Base-by-base conservation (phyloP, 257 asterid genomes). In the Knoxia roxburghii region DNA sequence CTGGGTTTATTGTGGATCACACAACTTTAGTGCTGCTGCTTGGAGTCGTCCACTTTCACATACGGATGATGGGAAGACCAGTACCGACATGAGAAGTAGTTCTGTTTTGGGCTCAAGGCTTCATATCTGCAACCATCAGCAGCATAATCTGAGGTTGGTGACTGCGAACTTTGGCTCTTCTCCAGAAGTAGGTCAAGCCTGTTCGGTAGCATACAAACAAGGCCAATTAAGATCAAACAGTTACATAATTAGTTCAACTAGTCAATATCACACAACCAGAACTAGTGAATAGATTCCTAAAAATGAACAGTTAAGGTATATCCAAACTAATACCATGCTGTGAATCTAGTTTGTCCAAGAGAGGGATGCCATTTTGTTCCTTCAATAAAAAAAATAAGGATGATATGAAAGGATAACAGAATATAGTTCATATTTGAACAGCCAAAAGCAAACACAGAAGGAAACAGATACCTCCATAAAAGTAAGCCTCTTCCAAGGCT, bases 161-260 rank as follows among this genome's bases (percentile, higher is more conserved):
- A 71, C 68, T 84, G 91, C 59, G 88, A 95, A 73, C 89, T 77
- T 85, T 85, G 73, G 99, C 98, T 77, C 99, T 90, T 87, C 96
- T 90, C 99, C 98, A 94, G 78, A 94, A 90, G 83, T 90, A 94
- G 50, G 93, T 82, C 99, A 94, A 53, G 99, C 95, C 99, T 94
- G 86, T 41, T 52, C 39, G 21, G 65, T 26, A 29, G 29, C 27
- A 65, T 33, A 57, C 35, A 61, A 50, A 40, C 39, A 3, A 24
- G 5, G 64, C 14, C 39, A 61, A 21, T 32, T 15, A 33, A 39
- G 27, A 59, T 33, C 27, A 59, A 26, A 56, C 37, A 30, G 40
- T 20, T 59, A 32, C n/a, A n/a, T n/a, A n/a, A n/a, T n/a, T n/a
- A n/a, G n/a, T 59, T 59, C 46, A 33, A 59, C 15, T 17, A 17